Conservation (phyloP, 1,139 yeast genomes). For the Candida gigantensis region DNA sequence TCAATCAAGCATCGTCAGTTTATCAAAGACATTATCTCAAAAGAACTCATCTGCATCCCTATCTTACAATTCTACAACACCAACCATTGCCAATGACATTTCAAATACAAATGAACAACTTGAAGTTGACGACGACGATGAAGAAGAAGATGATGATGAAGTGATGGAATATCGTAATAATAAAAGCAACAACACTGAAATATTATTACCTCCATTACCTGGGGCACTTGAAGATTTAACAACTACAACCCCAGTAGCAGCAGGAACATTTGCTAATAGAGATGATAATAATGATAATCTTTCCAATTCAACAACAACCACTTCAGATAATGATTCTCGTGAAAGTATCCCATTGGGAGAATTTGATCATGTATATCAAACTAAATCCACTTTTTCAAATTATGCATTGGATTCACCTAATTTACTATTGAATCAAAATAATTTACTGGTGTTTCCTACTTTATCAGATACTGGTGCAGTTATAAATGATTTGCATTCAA, state of each 20-base stretch:
- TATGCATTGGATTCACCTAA: conserved; percentile 35
- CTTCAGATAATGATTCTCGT: conserved; percentile 6
- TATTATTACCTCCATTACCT: conserved; percentile 43
- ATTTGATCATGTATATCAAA: conserved; percentile 16
- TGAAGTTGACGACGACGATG: not conserved
- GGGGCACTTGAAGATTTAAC: conserved; percentile 18
- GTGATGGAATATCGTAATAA: too few relatives aligned
- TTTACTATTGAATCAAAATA: conserved; percentile 20
- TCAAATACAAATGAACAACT: not conserved
- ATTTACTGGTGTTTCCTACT: conserved; percentile 23
- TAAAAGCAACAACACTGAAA: too few relatives aligned
- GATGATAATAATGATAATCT: conserved; percentile 7
- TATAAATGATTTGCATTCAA: conserved; percentile 8
- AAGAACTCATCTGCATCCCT: conserved; percentile 6
- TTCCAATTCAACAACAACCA: conserved; percentile 4
- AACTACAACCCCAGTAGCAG: conserved; percentile 4
- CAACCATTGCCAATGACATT: not conserved
- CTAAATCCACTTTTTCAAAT: conserved; percentile 23
- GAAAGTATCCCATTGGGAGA: conserved; percentile 10
- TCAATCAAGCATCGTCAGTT: conserved; percentile 10
- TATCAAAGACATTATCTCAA: conserved; percentile 7
- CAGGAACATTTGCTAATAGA: not conserved
- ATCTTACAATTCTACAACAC: conserved; percentile 2
- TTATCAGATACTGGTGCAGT: conserved; percentile 4
- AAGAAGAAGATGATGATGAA: conserved; percentile 3